A percentile compares a stretch with the other conserved stretches of the same genome.
These are phyloP conservation scores for Plasmodium malariae DNA, from an alignment of 169 alveolate species.

Conservation along the genomic window DNA sequence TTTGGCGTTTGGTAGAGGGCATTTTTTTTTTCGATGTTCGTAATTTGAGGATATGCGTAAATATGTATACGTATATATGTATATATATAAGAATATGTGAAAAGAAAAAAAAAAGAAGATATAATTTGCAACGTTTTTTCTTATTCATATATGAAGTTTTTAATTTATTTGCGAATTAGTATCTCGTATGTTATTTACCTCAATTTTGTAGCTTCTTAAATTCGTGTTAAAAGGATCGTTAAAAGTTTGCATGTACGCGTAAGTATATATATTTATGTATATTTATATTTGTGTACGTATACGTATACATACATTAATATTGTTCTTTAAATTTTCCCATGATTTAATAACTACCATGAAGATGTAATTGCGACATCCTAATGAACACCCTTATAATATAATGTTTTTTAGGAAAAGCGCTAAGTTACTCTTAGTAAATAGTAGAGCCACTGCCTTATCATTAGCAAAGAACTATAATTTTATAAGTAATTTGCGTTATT, in stretches of 20 bases:
- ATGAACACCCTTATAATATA: background rate
- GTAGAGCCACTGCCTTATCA: background rate
- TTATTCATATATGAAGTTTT: too few species aligned
- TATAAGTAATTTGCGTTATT: conserved; percentile 16
- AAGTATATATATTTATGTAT: background rate
- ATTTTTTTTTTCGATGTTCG: too few species aligned
- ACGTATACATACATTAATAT: too few species aligned
- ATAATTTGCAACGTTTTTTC: background rate
- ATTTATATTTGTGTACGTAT: background rate
- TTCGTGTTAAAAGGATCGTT: background rate
- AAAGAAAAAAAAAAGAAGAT: background rate
- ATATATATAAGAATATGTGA: background rate
- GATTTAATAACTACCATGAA: background rate
- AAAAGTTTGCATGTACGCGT: background rate
- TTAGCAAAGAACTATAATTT: conserved; percentile 4
- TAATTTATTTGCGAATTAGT: too few species aligned
- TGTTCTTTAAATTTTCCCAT: background rate
- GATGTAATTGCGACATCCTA: background rate
- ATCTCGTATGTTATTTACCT: too few species aligned
- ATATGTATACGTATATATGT: background rate
- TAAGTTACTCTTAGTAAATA: conserved; percentile 9
- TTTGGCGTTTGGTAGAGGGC: too few species aligned
- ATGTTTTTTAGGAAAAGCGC: background rate
- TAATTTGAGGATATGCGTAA: background rate
- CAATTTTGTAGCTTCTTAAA: too few species aligned